These are phyloP conservation scores for Nasturtium officinale DNA, from an alignment of 345 rosid species.

Conservation along the genomic window DNA sequence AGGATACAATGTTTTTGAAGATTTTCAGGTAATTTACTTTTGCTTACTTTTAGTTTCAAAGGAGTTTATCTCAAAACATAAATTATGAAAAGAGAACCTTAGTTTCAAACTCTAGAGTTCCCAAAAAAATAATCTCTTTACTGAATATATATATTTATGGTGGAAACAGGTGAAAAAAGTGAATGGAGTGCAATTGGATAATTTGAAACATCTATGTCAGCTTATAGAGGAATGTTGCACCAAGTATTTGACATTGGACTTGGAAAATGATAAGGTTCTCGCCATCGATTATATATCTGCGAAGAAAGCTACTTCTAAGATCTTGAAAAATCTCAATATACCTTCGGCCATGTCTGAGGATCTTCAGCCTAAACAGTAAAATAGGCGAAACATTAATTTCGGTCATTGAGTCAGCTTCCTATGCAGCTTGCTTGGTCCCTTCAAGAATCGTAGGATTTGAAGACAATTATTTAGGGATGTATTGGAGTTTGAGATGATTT, in stretches of 20 bases:
- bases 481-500: too few species aligned
- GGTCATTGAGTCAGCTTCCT: too few species aligned
- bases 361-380: constrained; percentile 21
- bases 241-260: constrained; percentile 57
- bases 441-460: too few species aligned
- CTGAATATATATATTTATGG: neutral
- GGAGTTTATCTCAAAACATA: too few species aligned
- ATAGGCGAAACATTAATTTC: too few species aligned
- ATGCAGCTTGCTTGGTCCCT: too few species aligned
- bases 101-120: neutral
- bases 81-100: too few species aligned
- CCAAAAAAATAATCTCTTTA: neutral
- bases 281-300: constrained; percentile 51
- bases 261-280: constrained; percentile 66
- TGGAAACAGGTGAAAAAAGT: constrained; percentile 68
- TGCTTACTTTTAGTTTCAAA: neutral
- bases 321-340: constrained; percentile 66
- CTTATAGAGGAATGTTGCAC: constrained; percentile 53
- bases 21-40: neutral
- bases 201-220: constrained; percentile 62
- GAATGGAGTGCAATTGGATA: constrained; percentile 59
- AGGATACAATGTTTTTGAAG: neutral
- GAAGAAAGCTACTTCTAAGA: constrained; percentile 54
- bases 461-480: too few species aligned
- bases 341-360: constrained; percentile 59